A percentile compares a stretch with the other conserved stretches of the same genome.
Conservation (phyloP, 192 early-diverging fungal genomes). For the Haplosporangium gracile region DNA sequence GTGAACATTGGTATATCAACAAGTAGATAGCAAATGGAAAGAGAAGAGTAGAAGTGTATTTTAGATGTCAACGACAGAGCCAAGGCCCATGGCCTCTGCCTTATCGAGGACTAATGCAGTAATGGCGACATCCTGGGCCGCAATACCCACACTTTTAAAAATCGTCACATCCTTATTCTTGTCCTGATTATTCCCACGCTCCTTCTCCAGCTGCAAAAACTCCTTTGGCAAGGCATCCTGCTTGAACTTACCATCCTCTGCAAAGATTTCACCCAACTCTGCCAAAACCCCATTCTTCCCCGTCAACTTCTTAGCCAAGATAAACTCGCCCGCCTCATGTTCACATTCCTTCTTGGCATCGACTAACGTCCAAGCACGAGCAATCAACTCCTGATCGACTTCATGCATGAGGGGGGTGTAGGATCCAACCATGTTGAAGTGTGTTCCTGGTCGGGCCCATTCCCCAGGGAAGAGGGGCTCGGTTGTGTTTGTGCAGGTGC, state of each 20-base stretch:
- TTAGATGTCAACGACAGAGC: conserved; percentile 54
- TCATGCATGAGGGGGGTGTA: conserved; percentile 66
- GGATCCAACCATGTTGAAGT: conserved; percentile 67
- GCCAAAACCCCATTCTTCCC: conserved; percentile 27
- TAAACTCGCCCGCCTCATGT: conserved; percentile 64
- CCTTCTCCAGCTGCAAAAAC: not conserved
- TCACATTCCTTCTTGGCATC: conserved; percentile 60
- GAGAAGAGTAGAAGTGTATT: not conserved
- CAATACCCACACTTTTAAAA: conserved; percentile 70
- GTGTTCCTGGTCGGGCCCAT: conserved; percentile 57
- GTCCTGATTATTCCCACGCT: not conserved
- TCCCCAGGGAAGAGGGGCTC: conserved; percentile 58
- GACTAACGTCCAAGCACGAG: conserved; percentile 43
- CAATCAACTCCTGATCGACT: conserved; percentile 57
- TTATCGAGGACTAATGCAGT: conserved; percentile 55
- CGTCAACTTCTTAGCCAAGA: conserved; percentile 53
- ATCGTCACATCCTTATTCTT: conserved; percentile 55
- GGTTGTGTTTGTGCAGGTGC: conserved; percentile 65
- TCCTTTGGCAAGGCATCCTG: not conserved
- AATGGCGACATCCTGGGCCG: conserved; percentile 67
- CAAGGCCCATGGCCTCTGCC: conserved; percentile 57
- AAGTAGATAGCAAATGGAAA: no score
- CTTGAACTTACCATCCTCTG: conserved; percentile 17
- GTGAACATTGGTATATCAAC: no score
- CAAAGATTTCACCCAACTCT: conserved; percentile 41